Evolutionary conservation across 192 early-diverging fungal species (phyloP), one percentile per base, ranked within the genome.

Genomic region (Entomortierella lignicola): DNA sequence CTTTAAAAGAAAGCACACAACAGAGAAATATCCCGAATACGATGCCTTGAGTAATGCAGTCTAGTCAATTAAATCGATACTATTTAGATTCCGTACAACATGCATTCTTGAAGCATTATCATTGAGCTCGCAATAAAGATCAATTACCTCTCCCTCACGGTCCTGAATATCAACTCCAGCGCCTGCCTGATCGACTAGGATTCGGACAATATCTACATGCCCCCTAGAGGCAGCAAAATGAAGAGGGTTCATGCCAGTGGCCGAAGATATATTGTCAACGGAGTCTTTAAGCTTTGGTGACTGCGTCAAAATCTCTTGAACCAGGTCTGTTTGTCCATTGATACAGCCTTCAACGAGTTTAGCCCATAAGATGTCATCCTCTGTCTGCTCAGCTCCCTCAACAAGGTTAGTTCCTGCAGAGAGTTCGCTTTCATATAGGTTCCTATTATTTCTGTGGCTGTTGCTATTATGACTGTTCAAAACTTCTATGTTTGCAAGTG

Each of bases 41-140:
- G 92, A 89, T 4, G 94, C 92, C 60, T 93, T 94, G 31, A 90
- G 55, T 0, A 95, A 72, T 8, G 93, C 85, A 27, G 91, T 93
- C 90, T 94, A 77, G 32, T 0, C n/a, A n/a, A 34, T 32, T 2
- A 44, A 8, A 60, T 21, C 8, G n/a, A n/a, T n/a, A n/a, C n/a
- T n/a, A n/a, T n/a, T n/a, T n/a, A n/a, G n/a, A n/a, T n/a, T n/a
- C n/a, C n/a, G n/a, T n/a, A n/a, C n/a, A n/a, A n/a, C n/a, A n/a
- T n/a, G n/a, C n/a, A n/a, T n/a, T n/a, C n/a, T n/a, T n/a, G n/a
- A n/a, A n/a, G n/a, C n/a, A n/a, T n/a, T n/a, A n/a, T n/a, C n/a
- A n/a, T n/a, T n/a, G n/a, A 34, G 4, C 17, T 32, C 39, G 31
- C 11, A 23, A 27, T 13, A 20, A 44, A 44, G 2, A 8, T 51